Percentiles rank a stretch among this genome's conserved stretches.
Conservation (phyloP, 768 basidiomycete species). For the Polyporus arcularius region DNA sequence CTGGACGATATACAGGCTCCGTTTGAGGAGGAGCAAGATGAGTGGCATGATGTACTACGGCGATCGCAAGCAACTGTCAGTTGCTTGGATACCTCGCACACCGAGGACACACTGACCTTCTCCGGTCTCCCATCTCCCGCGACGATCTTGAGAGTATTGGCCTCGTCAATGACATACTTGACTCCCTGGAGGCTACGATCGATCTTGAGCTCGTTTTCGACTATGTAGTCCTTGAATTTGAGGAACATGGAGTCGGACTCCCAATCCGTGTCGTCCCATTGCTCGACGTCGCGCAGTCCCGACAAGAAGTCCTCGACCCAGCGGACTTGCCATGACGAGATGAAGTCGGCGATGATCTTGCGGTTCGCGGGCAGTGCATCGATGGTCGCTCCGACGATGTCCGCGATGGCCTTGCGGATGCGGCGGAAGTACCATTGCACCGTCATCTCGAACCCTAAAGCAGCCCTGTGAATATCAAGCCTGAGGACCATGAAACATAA, state of each 20-base stretch:
- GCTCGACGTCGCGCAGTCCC: slow-evolving; percentile 7
- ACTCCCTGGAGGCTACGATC: slow-evolving; percentile 28
- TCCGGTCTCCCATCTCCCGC: slow-evolving; percentile 35
- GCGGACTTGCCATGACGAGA: slow-evolving; percentile 9
- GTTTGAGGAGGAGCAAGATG: slow-evolving; percentile 6
- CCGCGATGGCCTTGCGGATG: slow-evolving; percentile 13
- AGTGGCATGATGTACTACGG: slow-evolving; percentile 3
- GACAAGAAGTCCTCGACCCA: slow-evolving; percentile 15
- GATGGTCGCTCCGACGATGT: slow-evolving; percentile 4
- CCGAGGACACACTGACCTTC: slow-evolving; percentile 23
- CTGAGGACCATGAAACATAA: neutral
- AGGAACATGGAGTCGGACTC: slow-evolving; percentile 13
- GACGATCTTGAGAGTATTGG: slow-evolving; percentile 30
- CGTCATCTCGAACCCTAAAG: slow-evolving; percentile 19
- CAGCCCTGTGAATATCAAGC: neutral
- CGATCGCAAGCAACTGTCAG: neutral
- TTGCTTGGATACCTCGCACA: no score
- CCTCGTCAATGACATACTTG: slow-evolving; percentile 32
- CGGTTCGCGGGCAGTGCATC: slow-evolving; percentile 20
- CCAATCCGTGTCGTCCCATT: slow-evolving; percentile 1
- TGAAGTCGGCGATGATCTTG: slow-evolving; percentile 24
- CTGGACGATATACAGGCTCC: neutral
- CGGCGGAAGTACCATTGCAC: slow-evolving; percentile 20
- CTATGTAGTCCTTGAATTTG: slow-evolving; percentile 25
- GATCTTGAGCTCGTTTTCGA: slow-evolving; percentile 26